Percentiles rank a stretch among this genome's conserved stretches.
Evolutionary conservation across 495 filamentous ascomycete genomes (phyloP).

Genomic region (Parathielavia appendiculata): DNA sequence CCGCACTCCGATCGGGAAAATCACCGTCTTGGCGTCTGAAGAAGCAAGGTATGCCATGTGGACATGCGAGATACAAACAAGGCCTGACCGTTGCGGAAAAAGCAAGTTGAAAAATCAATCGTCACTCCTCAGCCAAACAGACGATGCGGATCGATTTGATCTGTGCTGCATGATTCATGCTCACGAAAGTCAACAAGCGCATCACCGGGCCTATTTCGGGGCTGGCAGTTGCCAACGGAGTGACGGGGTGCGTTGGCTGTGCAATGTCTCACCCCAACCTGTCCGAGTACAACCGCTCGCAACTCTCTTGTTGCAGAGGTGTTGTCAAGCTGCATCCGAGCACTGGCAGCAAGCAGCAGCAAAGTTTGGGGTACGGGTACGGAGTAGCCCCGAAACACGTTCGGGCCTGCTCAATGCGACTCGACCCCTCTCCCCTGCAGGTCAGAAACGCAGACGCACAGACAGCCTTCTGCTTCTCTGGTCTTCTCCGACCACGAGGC

Average conservation of each 20-base stretch:
- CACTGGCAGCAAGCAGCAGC: neutral
- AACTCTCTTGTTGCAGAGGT: neutral
- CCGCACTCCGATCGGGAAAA: neutral
- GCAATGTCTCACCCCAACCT: neutral
- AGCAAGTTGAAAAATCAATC: neutral
- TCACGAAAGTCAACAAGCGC: neutral
- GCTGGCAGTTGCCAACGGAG: neutral
- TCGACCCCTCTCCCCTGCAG: slow-evolving; percentile 5
- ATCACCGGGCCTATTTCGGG: neutral
- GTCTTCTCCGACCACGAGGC: neutral
- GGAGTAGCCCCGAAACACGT: slow-evolving; percentile 7
- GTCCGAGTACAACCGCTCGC: neutral
- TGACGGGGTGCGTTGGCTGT: neutral
- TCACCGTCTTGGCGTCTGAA: slow-evolving; percentile 3
- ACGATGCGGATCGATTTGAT: neutral
- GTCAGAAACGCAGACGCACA: slow-evolving; percentile 1
- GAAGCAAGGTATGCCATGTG: slow-evolving; percentile 7
- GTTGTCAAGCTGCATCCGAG: neutral
- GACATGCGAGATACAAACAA: neutral
- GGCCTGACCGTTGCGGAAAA: neutral
- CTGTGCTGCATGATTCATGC: neutral
- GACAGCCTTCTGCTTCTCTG: neutral
- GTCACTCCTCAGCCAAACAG: neutral
- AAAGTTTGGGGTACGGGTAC: too few species aligned
- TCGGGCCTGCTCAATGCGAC: slow-evolving; percentile 2